Evolutionary conservation across 192 early-diverging fungal genomes (phyloP).

Genomic region (Coemansia sp.): DNA sequence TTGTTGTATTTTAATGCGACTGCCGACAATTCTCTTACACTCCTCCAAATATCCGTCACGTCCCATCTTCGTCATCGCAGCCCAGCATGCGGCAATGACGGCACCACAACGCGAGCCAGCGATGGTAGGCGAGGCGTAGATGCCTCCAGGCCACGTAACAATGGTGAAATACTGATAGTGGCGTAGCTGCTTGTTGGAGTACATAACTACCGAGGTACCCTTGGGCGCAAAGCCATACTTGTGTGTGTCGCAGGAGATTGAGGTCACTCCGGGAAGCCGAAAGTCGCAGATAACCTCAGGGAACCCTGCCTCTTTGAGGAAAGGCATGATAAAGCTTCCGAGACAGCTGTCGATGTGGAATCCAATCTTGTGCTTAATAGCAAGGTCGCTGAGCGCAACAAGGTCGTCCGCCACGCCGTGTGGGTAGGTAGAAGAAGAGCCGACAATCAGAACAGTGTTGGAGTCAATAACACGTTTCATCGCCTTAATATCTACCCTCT

Average conservation of each 20-base stretch:
- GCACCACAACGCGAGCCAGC: constrained; percentile 89
- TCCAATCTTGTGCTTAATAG: constrained; percentile 76
- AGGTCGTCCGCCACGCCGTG: constrained; percentile 94
- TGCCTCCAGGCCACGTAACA: constrained; percentile 93
- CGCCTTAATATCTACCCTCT: constrained; percentile 72
- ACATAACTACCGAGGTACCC: constrained; percentile 95
- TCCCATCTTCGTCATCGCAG: constrained; percentile 87
- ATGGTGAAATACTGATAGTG: constrained; percentile 90
- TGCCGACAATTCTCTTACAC: constrained; percentile 75
- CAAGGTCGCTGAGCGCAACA: constrained; percentile 70
- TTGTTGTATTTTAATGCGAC: constrained; percentile 67
- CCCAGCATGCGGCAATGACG: constrained; percentile 95
- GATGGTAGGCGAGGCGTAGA: constrained; percentile 90
- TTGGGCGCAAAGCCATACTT: constrained; percentile 99
- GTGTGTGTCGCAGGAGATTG: constrained; percentile 95
- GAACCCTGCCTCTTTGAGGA: constrained; percentile 90
- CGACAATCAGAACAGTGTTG: constrained; percentile 89
- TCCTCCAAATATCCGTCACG: constrained; percentile 80
- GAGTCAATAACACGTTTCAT: constrained; percentile 80
- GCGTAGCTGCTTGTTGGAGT: constrained; percentile 70
- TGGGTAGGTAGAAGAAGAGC: constrained; percentile 90
- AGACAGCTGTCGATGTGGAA: constrained; percentile 96
- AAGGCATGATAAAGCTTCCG: constrained; percentile 92
- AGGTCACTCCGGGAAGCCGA: constrained; percentile 86
- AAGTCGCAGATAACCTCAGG: constrained; percentile 81